Conservation (phyloP, 192 early-diverging fungal species). For the Linnemannia zychae region DNA sequence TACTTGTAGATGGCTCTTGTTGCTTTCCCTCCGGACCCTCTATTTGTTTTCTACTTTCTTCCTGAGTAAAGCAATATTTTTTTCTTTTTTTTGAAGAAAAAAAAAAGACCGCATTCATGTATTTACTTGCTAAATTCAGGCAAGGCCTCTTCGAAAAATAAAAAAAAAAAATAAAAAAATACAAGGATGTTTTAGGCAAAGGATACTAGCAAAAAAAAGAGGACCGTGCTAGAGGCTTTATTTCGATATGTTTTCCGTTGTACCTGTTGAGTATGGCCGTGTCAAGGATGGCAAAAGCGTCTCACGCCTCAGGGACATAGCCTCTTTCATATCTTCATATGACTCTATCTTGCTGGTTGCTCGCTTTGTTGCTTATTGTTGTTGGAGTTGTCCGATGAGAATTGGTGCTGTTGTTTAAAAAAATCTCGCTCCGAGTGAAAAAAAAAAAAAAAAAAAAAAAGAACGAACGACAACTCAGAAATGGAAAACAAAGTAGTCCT, state of each 20-base stretch:
- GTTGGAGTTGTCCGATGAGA: background rate
- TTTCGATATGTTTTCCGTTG: too few relatives aligned
- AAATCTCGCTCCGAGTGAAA: constrained; percentile 7
- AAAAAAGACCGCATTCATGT: background rate
- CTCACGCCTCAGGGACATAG: too few relatives aligned
- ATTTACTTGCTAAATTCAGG: background rate
- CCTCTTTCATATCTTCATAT: too few relatives aligned
- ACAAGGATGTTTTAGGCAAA: too few relatives aligned
- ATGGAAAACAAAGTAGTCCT: background rate
- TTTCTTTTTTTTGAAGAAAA: background rate
- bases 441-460: constrained; percentile 6
- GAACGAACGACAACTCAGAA: background rate
- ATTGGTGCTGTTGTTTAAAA: background rate
- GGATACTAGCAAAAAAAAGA: background rate
- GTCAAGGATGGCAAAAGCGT: too few relatives aligned
- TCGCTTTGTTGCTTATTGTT: background rate
- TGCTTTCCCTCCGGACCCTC: background rate
- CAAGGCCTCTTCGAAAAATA: too few relatives aligned
- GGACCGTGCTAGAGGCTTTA: too few relatives aligned
- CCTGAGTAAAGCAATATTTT: background rate
- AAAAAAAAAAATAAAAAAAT: background rate
- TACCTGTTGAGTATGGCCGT: too few relatives aligned
- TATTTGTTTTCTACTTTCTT: background rate
- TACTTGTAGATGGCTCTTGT: background rate
- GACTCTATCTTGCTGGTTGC: too few relatives aligned